Evolutionary conservation across 2,329 filamentous ascomycete species (phyloP).

Genomic region (Phaeosphaeriaceae sp.): DNA sequence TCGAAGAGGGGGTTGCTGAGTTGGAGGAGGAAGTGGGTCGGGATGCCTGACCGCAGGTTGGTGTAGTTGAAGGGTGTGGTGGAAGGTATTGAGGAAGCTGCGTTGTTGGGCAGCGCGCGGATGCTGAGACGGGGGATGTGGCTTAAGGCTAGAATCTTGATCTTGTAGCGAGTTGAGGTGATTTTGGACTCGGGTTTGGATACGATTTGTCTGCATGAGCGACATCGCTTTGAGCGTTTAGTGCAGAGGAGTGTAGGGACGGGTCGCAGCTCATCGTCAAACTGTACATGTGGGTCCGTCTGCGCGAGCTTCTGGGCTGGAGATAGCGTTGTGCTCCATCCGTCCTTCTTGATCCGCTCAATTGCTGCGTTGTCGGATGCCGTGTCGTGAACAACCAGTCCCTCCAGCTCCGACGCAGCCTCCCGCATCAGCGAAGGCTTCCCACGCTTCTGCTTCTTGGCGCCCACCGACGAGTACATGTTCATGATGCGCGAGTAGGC

Average conservation of each 20-base stretch:
- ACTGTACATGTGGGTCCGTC: conserved; percentile 61
- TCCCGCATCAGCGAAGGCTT: conserved; percentile 82
- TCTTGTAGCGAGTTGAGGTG: conserved; percentile 86
- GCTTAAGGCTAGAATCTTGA: conserved; percentile 82
- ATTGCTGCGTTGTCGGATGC: conserved; percentile 68
- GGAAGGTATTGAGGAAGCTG: conserved; percentile 57
- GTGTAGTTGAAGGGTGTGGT: conserved; percentile 52
- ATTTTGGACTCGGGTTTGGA: conserved; percentile 93
- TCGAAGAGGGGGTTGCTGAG: conserved; percentile 96
- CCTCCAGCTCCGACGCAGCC: conserved; percentile 73
- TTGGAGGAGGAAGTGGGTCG: conserved; percentile 83
- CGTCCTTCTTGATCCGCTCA: conserved; percentile 61
- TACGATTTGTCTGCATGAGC: conserved; percentile 91
- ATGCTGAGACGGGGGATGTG: conserved; percentile 87
- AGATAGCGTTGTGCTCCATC: conserved; percentile 70
- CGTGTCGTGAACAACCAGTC: conserved; percentile 68
- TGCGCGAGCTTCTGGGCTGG: conserved; percentile 60
- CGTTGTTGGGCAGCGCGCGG: conserved; percentile 61
- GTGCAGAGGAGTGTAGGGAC: conserved; percentile 84
- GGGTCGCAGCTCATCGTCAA: conserved; percentile 78
- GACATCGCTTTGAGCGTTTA: conserved; percentile 92
- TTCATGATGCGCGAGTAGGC: conserved; percentile 90
- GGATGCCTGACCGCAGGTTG: conserved; percentile 56
- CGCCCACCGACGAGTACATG: conserved; percentile 69
- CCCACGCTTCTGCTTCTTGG: conserved; percentile 65